Conservation (phyloP, 257 asterid genomes). For the Solanum microdontum region DNA sequence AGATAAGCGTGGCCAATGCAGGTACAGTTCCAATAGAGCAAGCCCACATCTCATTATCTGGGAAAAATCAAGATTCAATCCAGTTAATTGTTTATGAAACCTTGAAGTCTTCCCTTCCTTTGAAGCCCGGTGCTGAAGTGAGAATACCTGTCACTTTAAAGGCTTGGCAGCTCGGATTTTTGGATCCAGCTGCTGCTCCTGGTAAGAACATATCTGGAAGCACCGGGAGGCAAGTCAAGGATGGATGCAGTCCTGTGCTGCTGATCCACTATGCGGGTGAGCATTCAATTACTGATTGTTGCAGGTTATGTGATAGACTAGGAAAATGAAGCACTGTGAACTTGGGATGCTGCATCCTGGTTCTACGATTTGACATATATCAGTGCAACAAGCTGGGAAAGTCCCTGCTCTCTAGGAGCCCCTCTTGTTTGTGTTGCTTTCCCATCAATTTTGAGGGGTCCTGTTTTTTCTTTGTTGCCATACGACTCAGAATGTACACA, state of each 20-base stretch:
- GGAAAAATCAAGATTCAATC: slow-evolving; percentile 94
- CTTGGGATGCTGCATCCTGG: neutral
- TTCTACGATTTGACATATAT: neutral
- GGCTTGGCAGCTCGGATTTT: slow-evolving; percentile 86
- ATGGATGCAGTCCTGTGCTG: slow-evolving; percentile 81
- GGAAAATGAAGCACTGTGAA: neutral
- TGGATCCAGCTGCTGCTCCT: slow-evolving; percentile 48
- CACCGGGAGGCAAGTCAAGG: slow-evolving; percentile 58
- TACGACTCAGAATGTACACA: neutral
- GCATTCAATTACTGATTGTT: neutral
- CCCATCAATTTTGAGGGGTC: neutral
- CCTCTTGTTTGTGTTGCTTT: neutral
- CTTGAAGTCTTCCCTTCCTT: slow-evolving; percentile 67
- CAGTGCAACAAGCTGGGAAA: neutral
- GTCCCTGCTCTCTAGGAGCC: neutral
- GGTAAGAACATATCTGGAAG: slow-evolving; percentile 47
- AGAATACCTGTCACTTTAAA: slow-evolving; percentile 76
- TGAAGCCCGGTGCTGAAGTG: slow-evolving; percentile 97
- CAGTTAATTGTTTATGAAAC: slow-evolving; percentile 58
- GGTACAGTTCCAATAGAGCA: slow-evolving; percentile 97
- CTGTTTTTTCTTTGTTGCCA: neutral
- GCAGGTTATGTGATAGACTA: neutral
- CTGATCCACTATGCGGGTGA: slow-evolving; percentile 95
- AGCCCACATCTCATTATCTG: slow-evolving; percentile 83
- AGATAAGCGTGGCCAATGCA: slow-evolving; percentile 88